Percentiles rank a stretch among this genome's conserved stretches.
Evolutionary conservation across 139 green algal genomes (phyloP).

Genomic region (Zygnema circumcarinatum): DNA sequence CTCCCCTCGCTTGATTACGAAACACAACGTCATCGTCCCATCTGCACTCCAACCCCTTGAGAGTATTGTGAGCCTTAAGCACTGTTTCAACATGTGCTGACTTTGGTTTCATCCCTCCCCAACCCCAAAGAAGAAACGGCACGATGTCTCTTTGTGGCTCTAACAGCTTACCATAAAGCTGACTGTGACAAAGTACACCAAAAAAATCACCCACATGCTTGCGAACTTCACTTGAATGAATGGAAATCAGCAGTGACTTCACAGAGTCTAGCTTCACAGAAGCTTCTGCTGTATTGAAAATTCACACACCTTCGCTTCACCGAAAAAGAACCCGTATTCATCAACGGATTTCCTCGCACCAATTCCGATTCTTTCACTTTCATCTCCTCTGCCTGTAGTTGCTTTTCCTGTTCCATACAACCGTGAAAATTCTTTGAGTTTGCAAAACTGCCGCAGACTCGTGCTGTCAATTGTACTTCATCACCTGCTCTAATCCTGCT

Average conservation of each 20-base stretch:
- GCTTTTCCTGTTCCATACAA: conserved; percentile 33
- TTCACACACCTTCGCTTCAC: conserved; percentile 50
- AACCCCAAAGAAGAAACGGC: background rate
- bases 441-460: no score
- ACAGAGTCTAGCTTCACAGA: no score
- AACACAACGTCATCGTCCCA: conserved; percentile 99
- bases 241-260: no score
- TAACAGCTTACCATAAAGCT: no score
- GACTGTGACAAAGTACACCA: no score
- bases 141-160: background rate
- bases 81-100: background rate
- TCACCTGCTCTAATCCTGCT: no score
- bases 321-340: conserved; percentile 62
- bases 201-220: no score
- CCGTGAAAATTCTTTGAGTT: background rate
- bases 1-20: conserved; percentile 84
- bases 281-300: no score
- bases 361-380: conserved; percentile 77
- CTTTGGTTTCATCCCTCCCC: background rate
- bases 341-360: conserved; percentile 88
- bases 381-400: conserved; percentile 54
- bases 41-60: no score
- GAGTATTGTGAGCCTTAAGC: background rate
- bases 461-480: no score
- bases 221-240: no score